phyloP scores from a whole-genome alignment of 2,329 filamentous ascomycete genomes.

The Ambrosiella beaveri region DNA sequence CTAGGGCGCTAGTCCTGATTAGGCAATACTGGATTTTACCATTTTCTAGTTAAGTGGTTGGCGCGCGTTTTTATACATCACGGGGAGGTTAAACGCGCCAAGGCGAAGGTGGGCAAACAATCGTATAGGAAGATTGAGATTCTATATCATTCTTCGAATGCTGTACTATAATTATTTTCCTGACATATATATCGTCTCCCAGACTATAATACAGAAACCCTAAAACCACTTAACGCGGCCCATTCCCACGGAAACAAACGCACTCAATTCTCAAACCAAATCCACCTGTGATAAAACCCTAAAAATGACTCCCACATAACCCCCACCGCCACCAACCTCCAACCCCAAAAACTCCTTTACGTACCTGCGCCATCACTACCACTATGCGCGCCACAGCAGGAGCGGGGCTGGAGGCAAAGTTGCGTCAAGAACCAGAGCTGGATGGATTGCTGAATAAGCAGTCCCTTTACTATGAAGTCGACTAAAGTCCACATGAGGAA shows the following conservation, averaged over 20 bases:
- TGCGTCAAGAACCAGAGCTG: neutral
- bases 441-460: neutral
- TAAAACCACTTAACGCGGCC: too few species aligned
- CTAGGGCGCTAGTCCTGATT: neutral
- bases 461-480: neutral
- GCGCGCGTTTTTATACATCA: neutral
- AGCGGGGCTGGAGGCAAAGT: neutral
- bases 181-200: too few species aligned
- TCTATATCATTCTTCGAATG: too few species aligned
- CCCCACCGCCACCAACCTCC: neutral
- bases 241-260: too few species aligned
- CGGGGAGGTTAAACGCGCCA: too few species aligned
- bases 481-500: too few species aligned
- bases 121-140: too few species aligned
- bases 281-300: neutral
- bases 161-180: too few species aligned
- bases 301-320: neutral
- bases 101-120: too few species aligned
- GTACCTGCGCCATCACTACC: neutral
- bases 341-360: neutral
- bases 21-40: neutral
- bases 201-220: too few species aligned
- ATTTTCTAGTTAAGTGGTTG: neutral
- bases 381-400: neutral
- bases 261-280: too few species aligned